phyloP scores from a whole-genome alignment of 257 asterid species.

The Solanum megistacrolobum region DNA sequence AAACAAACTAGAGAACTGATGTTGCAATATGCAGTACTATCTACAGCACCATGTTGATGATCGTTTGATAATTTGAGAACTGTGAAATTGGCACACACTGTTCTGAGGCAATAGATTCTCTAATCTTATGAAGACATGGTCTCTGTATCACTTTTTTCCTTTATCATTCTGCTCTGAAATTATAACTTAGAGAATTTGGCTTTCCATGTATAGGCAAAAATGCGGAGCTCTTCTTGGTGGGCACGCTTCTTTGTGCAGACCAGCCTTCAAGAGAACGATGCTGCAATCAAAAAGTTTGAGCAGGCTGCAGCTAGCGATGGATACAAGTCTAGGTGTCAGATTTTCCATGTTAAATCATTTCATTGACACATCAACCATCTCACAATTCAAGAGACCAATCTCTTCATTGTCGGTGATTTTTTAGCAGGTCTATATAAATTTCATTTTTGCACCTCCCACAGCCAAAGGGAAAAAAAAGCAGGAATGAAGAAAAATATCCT shows the following conservation, averaged over 20 bases:
- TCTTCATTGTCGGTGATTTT: neutral
- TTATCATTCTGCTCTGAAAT: neutral
- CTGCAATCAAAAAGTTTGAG: constrained; percentile 62
- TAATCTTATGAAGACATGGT: neutral
- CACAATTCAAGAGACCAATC: neutral
- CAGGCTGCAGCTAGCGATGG: constrained; percentile 49
- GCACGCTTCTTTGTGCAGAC: constrained; percentile 61
- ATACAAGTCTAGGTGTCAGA: constrained; percentile 57
- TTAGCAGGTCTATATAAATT: neutral
- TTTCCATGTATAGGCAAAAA: constrained; percentile 46
- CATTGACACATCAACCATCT: constrained; percentile 22
- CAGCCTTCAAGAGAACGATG: constrained; percentile 77
- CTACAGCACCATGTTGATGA: neutral
- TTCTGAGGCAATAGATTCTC: neutral
- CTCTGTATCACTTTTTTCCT: neutral
- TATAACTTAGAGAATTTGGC: neutral
- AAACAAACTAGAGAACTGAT: neutral
- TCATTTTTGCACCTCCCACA: neutral
- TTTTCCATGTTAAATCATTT: constrained; percentile 82
- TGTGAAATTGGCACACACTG: neutral
- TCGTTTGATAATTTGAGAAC: neutral
- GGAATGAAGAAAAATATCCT: neutral
- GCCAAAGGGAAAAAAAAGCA: neutral
- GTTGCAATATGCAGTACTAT: neutral
- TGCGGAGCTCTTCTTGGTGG: constrained; percentile 90